Conservation (phyloP, 257 asterid species). For the Parsonsia alboflavescens region DNA sequence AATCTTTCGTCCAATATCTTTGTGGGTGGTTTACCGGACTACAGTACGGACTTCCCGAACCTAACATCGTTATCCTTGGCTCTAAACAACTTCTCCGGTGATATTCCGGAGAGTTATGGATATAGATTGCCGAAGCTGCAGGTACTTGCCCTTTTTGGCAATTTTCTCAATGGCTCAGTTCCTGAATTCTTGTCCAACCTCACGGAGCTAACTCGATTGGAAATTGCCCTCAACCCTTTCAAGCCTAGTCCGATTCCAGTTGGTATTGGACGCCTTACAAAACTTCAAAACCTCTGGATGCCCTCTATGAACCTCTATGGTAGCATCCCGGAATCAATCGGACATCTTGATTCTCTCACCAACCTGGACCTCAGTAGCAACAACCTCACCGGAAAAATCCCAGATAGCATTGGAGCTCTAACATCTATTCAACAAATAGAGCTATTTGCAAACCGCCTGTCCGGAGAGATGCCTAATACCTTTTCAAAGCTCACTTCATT, state of each 20-base stretch:
- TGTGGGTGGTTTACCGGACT: conserved; percentile 58
- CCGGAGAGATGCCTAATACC: conserved; percentile 67
- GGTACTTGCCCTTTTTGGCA: conserved; percentile 37
- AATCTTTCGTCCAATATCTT: conserved; percentile 49
- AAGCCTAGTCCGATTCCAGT: conserved; percentile 49
- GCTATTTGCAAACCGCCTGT: conserved; percentile 43
- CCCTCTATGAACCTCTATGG: conserved; percentile 42
- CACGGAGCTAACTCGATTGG: conserved; percentile 54
- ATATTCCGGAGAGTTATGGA: conserved; percentile 56
- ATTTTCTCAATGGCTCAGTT: conserved; percentile 59
- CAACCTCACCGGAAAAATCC: conserved; percentile 53
- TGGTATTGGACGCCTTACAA: conserved; percentile 51
- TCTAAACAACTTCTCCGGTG: conserved; percentile 60
- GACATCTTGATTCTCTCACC: conserved; percentile 38
- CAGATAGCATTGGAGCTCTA: conserved; percentile 50
- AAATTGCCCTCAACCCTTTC: conserved; percentile 41
- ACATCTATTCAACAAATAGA: conserved; percentile 43
- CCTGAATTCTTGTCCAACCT: conserved; percentile 57
- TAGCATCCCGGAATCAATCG: conserved; percentile 55
- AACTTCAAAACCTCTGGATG: conserved; percentile 42
- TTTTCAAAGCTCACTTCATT: conserved; percentile 51
- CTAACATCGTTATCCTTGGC: conserved; percentile 50
- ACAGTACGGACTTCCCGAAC: conserved; percentile 32
- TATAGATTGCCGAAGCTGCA: conserved; percentile 39
- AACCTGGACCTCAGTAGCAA: conserved; percentile 53